Percentiles rank a stretch among this genome's conserved stretches.
These are phyloP conservation scores for Thalassiosira mediterranea DNA, from an alignment of 352 stramenopile genomes.

Conservation along the genomic window DNA sequence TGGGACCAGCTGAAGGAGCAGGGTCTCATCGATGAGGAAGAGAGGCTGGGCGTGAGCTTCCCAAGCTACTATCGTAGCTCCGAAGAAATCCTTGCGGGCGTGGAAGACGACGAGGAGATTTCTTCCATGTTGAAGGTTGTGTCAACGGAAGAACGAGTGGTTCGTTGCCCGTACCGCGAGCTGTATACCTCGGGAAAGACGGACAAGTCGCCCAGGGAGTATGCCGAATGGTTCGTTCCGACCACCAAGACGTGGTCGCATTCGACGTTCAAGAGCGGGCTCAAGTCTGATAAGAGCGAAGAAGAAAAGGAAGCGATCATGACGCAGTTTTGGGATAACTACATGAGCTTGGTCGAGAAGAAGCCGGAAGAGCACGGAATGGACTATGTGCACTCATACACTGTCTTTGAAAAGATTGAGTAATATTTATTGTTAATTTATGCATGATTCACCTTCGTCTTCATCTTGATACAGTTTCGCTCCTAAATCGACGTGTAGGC, in stretches of 20 bases:
- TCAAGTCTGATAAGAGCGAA: constrained; percentile 29
- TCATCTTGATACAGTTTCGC: too few relatives aligned
- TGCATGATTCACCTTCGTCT: too few relatives aligned
- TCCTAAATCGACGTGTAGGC: too few relatives aligned
- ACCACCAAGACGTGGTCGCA: constrained; percentile 55
- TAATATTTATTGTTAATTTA: constrained; percentile 23
- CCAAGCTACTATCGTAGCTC: constrained; percentile 64
- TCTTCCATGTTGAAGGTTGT: constrained; percentile 39
- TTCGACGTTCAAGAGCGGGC: constrained; percentile 47
- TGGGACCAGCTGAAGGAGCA: constrained; percentile 52
- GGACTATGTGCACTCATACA: constrained; percentile 62
- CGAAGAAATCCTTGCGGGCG: constrained; percentile 48
- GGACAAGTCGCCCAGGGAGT: constrained; percentile 31
- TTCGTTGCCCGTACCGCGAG: too few relatives aligned
- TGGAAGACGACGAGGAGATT: constrained; percentile 31
- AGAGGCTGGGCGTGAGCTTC: constrained; percentile 52
- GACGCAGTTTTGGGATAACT: constrained; percentile 56
- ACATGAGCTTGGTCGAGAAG: constrained; percentile 49
- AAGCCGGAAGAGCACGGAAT: constrained; percentile 48
- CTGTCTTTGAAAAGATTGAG: constrained; percentile 49
- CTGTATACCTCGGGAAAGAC: too few relatives aligned
- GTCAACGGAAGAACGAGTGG: too few relatives aligned
- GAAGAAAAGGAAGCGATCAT: constrained; percentile 53
- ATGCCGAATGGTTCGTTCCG: constrained; percentile 48
- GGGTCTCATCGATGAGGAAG: constrained; percentile 50